Evolutionary conservation across 495 filamentous ascomycete species (phyloP).

Genomic region (Penicillium roqueforti): DNA sequence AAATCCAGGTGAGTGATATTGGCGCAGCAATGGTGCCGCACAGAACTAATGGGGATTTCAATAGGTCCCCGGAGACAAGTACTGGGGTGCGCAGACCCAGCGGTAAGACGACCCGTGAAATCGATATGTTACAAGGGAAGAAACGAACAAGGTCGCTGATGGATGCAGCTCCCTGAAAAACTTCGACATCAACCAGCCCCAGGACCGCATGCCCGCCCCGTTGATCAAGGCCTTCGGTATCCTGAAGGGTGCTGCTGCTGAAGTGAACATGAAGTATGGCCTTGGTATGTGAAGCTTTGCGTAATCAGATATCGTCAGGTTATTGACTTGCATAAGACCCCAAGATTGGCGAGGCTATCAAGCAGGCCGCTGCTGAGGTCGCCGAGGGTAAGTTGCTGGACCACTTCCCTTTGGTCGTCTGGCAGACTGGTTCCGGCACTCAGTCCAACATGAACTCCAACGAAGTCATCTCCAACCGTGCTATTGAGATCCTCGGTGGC

Average conservation of each 20-base stretch:
- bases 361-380: slow-evolving; percentile 91
- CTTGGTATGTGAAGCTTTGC: slow-evolving; percentile 62
- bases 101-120: slow-evolving; percentile 47
- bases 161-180: slow-evolving; percentile 73
- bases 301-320: background rate
- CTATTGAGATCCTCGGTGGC: slow-evolving; percentile 95
- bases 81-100: slow-evolving; percentile 99
- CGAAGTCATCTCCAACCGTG: slow-evolving; percentile 98
- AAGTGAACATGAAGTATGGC: slow-evolving; percentile 91
- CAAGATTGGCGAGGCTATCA: slow-evolving; percentile 86
- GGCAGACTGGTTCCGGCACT: slow-evolving; percentile 98
- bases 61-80: slow-evolving; percentile 85
- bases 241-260: slow-evolving; percentile 93
- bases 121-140: background rate
- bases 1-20: slow-evolving; percentile 56
- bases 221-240: slow-evolving; percentile 94
- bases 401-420: slow-evolving; percentile 98
- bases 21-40: background rate
- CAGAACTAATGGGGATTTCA: slow-evolving; percentile 21
- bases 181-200: slow-evolving; percentile 98
- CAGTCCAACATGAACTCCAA: slow-evolving; percentile 99
- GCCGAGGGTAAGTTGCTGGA: slow-evolving; percentile 90
- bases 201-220: slow-evolving; percentile 95
- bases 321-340: slow-evolving; percentile 54
- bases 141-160: slow-evolving; percentile 11